phyloP scores from a whole-genome alignment of 169 alveolate species.

The Cryptosporidium meleagridis region DNA sequence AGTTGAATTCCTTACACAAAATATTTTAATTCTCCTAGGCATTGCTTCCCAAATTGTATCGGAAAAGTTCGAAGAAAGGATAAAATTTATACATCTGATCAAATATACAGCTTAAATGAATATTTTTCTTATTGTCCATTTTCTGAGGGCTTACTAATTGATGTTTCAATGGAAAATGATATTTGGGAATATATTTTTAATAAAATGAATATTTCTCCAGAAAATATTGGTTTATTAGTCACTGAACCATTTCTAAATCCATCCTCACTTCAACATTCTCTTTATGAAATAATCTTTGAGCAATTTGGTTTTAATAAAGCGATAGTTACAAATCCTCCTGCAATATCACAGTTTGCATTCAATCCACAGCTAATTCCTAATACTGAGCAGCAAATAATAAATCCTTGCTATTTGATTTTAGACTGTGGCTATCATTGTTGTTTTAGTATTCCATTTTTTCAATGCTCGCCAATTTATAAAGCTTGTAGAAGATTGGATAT shows the following conservation, averaged over 20 bases:
- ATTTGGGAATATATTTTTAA: slow-evolving; percentile 55
- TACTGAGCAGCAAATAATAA: neutral
- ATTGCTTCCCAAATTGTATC: slow-evolving; percentile 64
- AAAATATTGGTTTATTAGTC: slow-evolving; percentile 21
- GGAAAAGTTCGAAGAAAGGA: slow-evolving; percentile 60
- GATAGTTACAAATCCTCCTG: slow-evolving; percentile 40
- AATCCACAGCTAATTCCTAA: slow-evolving; percentile 51
- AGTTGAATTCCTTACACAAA: neutral
- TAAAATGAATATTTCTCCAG: slow-evolving; percentile 42
- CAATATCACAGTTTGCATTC: slow-evolving; percentile 46
- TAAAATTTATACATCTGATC: slow-evolving; percentile 47
- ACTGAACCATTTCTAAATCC: slow-evolving; percentile 72
- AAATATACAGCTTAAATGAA: slow-evolving; percentile 21
- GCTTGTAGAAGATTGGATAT: slow-evolving; percentile 69
- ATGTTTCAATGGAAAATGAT: slow-evolving; percentile 43
- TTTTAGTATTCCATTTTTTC: slow-evolving; percentile 54
- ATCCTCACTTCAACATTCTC: slow-evolving; percentile 42
- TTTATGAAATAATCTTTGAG: slow-evolving; percentile 58
- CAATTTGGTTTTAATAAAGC: slow-evolving; percentile 50
- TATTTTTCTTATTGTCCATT: slow-evolving; percentile 65
- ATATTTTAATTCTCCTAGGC: neutral
- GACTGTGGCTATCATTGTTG: slow-evolving; percentile 72
- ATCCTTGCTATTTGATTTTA: slow-evolving; percentile 63
- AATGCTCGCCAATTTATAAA: slow-evolving; percentile 51
- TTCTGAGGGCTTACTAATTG: slow-evolving; percentile 57